phyloP scores from a whole-genome alignment of 805 yeast genomes.

The Nematodospora valgi region DNA sequence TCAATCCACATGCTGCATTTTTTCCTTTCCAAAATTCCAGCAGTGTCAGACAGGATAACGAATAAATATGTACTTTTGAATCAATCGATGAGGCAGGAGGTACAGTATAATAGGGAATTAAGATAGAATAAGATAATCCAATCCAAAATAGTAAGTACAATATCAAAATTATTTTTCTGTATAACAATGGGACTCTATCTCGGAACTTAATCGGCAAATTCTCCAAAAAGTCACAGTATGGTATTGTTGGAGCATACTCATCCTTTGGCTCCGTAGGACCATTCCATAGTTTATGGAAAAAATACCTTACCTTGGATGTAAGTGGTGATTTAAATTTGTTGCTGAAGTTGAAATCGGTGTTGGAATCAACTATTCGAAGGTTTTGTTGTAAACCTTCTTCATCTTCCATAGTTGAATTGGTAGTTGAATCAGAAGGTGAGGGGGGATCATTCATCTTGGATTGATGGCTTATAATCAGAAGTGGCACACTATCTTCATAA shows the following conservation, averaged over 20 bases:
- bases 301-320: conserved; percentile 8
- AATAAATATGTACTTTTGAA: conserved; percentile 26
- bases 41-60: conserved; percentile 49
- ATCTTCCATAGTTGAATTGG: not conserved
- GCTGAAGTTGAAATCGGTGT: not conserved
- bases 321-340: not conserved
- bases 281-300: conserved; percentile 42
- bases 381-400: too few species aligned
- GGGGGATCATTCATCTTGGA: too few species aligned
- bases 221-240: conserved; percentile 25
- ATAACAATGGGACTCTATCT: conserved; percentile 19
- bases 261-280: conserved; percentile 54
- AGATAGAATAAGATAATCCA: conserved; percentile 29
- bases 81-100: conserved; percentile 30
- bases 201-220: conserved; percentile 39
- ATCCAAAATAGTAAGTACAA: conserved; percentile 49
- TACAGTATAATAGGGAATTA: conserved; percentile 45
- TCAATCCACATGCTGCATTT: conserved; percentile 70
- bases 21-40: conserved; percentile 68
- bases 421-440: too few species aligned
- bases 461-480: too few species aligned
- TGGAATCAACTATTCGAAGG: not conserved
- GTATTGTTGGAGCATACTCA: conserved; percentile 40
- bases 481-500: too few species aligned
- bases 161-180: conserved; percentile 26